Conservation (phyloP, 495 filamentous ascomycete genomes). For the Hyaloscypha variabilis region DNA sequence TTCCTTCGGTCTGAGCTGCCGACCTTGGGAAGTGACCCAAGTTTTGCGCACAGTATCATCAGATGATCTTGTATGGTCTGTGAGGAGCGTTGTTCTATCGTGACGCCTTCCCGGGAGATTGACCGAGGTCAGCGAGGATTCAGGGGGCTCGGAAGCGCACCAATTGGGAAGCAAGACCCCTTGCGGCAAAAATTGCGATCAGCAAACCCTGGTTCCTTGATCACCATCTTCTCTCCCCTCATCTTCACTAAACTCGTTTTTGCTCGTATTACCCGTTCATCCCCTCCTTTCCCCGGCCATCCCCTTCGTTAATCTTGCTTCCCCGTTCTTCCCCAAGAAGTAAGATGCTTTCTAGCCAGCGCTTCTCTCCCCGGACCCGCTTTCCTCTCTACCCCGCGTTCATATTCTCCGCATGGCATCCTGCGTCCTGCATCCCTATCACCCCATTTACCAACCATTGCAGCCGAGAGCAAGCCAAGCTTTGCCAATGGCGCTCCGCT, state of each 20-base stretch:
- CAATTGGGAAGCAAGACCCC: background rate
- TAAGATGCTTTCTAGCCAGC: background rate
- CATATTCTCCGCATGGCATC: conserved; percentile 1
- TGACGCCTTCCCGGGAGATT: too few species aligned
- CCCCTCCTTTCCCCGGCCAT: background rate
- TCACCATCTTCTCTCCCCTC: background rate
- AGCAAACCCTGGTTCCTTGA: background rate
- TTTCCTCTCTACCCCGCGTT: conserved; percentile 18
- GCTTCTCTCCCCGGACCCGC: background rate
- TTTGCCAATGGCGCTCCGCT: background rate
- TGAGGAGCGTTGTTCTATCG: too few species aligned
- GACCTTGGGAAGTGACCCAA: too few species aligned
- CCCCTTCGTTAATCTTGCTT: conserved; percentile 6
- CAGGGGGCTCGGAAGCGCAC: background rate
- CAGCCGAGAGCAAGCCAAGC: background rate
- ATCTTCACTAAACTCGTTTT: background rate
- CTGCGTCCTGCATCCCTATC: conserved; percentile 3
- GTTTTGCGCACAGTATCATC: too few species aligned
- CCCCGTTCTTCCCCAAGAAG: background rate
- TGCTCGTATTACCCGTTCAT: conserved; percentile 12
- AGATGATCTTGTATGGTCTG: too few species aligned
- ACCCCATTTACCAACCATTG: conserved; percentile 9
- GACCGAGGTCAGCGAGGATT: background rate
- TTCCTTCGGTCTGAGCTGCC: too few species aligned
- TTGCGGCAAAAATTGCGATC: background rate